Percentiles rank a stretch among this genome's conserved stretches.
Evolutionary conservation across 306 rosid genomes (phyloP).

Genomic region (Astragalus glycyphyllos): DNA sequence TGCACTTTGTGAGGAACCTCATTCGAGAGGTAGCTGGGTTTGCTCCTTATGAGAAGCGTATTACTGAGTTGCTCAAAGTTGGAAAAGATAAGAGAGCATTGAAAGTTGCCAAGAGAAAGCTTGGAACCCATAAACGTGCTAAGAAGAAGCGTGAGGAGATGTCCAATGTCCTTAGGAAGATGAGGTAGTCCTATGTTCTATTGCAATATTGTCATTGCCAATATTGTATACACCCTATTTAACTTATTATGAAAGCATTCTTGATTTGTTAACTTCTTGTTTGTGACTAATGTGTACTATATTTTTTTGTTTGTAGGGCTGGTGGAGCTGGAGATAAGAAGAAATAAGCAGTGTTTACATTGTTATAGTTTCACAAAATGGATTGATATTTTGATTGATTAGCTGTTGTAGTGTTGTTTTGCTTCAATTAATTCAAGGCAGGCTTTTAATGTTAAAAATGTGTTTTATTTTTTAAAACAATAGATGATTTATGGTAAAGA

Average conservation of each 20-base stretch:
- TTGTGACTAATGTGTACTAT: background rate
- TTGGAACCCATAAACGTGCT: slow-evolving; percentile 88
- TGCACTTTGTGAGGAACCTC: slow-evolving; percentile 76
- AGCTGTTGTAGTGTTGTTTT: slow-evolving; percentile 28
- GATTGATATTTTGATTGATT: slow-evolving; percentile 6
- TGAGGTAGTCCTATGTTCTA: slow-evolving; percentile 60
- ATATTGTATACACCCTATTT: too few species aligned
- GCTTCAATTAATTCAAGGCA: background rate
- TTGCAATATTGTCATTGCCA: background rate
- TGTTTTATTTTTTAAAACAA: too few species aligned
- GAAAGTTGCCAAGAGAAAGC: slow-evolving; percentile 84
- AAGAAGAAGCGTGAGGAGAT: slow-evolving; percentile 97
- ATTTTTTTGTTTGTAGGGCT: slow-evolving; percentile 57
- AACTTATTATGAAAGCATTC: background rate
- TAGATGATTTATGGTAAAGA: too few species aligned
- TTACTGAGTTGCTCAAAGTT: slow-evolving; percentile 96
- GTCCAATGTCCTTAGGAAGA: slow-evolving; percentile 84
- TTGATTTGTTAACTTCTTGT: background rate
- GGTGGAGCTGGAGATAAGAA: slow-evolving; percentile 91
- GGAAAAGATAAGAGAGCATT: slow-evolving; percentile 92
- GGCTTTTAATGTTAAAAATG: slow-evolving; percentile 9
- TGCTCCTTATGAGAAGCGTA: slow-evolving; percentile 92
- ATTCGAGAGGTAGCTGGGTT: slow-evolving; percentile 91
- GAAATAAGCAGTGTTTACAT: slow-evolving; percentile 46
- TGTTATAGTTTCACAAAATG: slow-evolving; percentile 8